Evolutionary conservation across 108 stramenopile genomes (phyloP).

Genomic region (Conticribra guillardii): DNA sequence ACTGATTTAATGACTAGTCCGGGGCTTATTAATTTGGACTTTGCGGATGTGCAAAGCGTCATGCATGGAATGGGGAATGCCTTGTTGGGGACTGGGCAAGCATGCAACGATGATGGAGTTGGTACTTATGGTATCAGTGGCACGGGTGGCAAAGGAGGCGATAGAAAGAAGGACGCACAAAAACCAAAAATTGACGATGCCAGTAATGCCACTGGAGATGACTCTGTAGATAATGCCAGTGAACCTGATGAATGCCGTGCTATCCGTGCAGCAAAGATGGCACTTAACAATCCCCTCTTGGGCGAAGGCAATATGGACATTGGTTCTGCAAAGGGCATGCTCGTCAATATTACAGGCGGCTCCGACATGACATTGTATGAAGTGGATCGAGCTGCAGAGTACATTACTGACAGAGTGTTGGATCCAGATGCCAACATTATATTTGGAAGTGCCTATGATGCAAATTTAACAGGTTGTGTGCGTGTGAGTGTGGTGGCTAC

Average conservation of each 20-base stretch:
- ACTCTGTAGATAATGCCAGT: conserved; percentile 45
- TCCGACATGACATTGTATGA: conserved; percentile 59
- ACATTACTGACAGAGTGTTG: conserved; percentile 43
- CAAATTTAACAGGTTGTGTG: conserved; percentile 63
- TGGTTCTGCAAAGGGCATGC: conserved; percentile 71
- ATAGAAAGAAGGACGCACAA: conserved; percentile 11
- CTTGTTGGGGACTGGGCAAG: conserved; percentile 77
- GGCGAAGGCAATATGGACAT: conserved; percentile 72
- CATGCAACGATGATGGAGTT: conserved; percentile 24
- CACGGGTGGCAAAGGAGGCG: neutral
- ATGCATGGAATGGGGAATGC: conserved; percentile 87
- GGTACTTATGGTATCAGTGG: conserved; percentile 21
- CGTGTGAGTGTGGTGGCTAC: conserved; percentile 81
- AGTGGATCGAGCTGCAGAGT: conserved; percentile 54
- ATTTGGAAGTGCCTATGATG: conserved; percentile 76
- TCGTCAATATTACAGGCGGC: conserved; percentile 77
- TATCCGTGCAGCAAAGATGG: conserved; percentile 73
- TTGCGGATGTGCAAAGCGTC: conserved; percentile 85
- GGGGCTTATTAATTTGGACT: conserved; percentile 86
- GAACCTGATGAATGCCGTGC: conserved; percentile 68
- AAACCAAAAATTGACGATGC: conserved; percentile 12
- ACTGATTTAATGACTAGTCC: conserved; percentile 85
- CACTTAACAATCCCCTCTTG: conserved; percentile 76
- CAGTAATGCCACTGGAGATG: conserved; percentile 49
- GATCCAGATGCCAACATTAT: conserved; percentile 84